phyloP scores from a whole-genome alignment of 345 rosid species.

The Pelargonium nanum region DNA sequence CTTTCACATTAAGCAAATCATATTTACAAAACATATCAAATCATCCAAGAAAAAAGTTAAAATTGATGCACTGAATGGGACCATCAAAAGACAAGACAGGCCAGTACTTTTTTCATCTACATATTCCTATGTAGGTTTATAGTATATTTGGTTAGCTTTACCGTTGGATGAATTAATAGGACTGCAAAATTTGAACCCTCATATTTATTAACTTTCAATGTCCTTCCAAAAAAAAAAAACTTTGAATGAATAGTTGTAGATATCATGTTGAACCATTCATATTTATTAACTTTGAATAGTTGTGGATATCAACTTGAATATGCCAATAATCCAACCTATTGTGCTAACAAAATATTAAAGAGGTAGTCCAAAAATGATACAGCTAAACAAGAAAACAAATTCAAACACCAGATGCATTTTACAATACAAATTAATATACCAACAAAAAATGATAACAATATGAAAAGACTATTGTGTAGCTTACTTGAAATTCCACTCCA shows the following conservation, averaged over 20 bases:
- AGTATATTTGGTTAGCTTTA: neutral
- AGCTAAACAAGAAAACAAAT: neutral
- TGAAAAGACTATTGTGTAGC: constrained; percentile 18
- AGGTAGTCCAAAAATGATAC: constrained; percentile 2
- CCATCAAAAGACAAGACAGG: neutral
- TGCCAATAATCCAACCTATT: neutral
- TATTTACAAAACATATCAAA: neutral
- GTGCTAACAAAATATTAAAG: constrained; percentile 3
- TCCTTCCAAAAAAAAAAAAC: too few species aligned
- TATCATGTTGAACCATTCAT: neutral
- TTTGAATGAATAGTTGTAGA: neutral
- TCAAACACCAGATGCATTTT: constrained; percentile 1
- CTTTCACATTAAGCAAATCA: neutral
- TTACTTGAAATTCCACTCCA: constrained; percentile 89
- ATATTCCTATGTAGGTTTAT: neutral
- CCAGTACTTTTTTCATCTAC: neutral
- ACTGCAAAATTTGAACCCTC: neutral
- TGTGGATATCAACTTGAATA: neutral
- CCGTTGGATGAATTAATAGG: neutral
- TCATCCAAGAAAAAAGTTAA: too few species aligned
- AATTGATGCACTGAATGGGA: too few species aligned
- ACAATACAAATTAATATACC: constrained; percentile 6
- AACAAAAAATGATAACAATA: constrained; percentile 6
- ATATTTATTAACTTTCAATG: too few species aligned
- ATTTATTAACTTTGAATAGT: neutral